Evolutionary conservation across 148 eudicot genomes (phyloP), one percentile per base, ranked within the genome.

Genomic region (Hydrangea macrophylla): DNA sequence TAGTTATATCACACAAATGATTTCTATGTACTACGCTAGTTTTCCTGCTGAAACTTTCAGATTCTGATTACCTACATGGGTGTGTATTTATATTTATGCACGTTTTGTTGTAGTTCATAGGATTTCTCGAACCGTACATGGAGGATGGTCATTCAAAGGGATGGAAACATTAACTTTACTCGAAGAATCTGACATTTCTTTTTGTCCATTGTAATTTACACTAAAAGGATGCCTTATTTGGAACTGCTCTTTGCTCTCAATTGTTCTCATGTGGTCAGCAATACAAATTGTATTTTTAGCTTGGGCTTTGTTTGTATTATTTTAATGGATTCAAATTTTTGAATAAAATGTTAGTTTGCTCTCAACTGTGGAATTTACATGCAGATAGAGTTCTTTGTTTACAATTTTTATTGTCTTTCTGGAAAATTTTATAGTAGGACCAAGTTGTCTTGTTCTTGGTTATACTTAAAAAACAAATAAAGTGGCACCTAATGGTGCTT

Each of bases 81-180:
- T n/a, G n/a, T n/a, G n/a, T n/a, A n/a, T n/a, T n/a, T n/a, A n/a
- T n/a, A n/a, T 8, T 35, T 35, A 35, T 8, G 8, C 8, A 4
- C 8, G 5, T 35, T 1, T 48, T 18, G 45, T 73, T 73, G 73
- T 91, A 91, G 92, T 91, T 91, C 71, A 88, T 91, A 30, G 97
- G 97, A 60, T 91, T 88, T 79, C 83, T 91, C 45, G 95, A 91
- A 73, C 97, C 92, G 7, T 88, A 85, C 80, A 81, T 61, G 85
- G 86, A 72, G 75, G 82, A 86, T 70, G 97, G 94, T 15, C 82
- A 83, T 70, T 67, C 77, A 11, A 86, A 73, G 73, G 75, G 76
- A 72, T 88, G 97, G 95, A 88, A 73, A 71, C 91, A 86, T 75
- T 82, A 64, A 68, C 33, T 71, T 61, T 11, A 23, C 23, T 12